Percentiles rank a stretch among this genome's conserved stretches.
Conservation (phyloP, 1,284 basidiomycete species). For the Cryptococcus maquisensis region DNA sequence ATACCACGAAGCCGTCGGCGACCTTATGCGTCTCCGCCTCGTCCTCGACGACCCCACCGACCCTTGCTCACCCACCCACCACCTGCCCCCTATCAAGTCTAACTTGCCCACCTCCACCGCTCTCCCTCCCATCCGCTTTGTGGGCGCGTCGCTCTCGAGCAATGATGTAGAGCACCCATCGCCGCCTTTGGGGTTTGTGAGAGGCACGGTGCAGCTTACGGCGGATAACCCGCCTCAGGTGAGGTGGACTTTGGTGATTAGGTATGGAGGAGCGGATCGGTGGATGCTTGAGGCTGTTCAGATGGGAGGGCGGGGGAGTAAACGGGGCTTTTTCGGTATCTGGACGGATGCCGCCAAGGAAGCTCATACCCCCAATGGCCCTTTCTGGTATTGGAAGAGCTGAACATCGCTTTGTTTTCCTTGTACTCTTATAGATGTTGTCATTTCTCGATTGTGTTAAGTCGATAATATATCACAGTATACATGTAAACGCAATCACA, state of each 20-base stretch:
- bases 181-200: slow-evolving; percentile 15
- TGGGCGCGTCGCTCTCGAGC: slow-evolving; percentile 20
- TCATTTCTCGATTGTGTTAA: too few species aligned
- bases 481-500: too few species aligned
- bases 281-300: slow-evolving; percentile 41
- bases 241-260: slow-evolving; percentile 41
- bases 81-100: slow-evolving; percentile 20
- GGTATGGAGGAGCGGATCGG: slow-evolving; percentile 35
- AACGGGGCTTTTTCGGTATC: slow-evolving; percentile 39
- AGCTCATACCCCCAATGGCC: slow-evolving; percentile 36
- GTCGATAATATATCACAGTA: too few species aligned
- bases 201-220: slow-evolving; percentile 39
- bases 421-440: too few species aligned
- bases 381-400: slow-evolving; percentile 37
- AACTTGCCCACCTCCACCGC: slow-evolving; percentile 25
- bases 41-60: slow-evolving; percentile 7
- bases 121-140: slow-evolving; percentile 37
- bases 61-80: neutral
- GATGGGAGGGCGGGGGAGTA: slow-evolving; percentile 32
- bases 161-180: slow-evolving; percentile 1
- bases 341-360: slow-evolving; percentile 38
- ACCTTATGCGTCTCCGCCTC: slow-evolving; percentile 34
- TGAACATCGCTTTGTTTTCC: neutral
- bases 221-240: slow-evolving; percentile 41
- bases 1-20: slow-evolving; percentile 41